These are phyloP conservation scores for Mrakiaceae sp. DNA, from an alignment of 1,284 basidiomycete species.

Conservation along the genomic window DNA sequence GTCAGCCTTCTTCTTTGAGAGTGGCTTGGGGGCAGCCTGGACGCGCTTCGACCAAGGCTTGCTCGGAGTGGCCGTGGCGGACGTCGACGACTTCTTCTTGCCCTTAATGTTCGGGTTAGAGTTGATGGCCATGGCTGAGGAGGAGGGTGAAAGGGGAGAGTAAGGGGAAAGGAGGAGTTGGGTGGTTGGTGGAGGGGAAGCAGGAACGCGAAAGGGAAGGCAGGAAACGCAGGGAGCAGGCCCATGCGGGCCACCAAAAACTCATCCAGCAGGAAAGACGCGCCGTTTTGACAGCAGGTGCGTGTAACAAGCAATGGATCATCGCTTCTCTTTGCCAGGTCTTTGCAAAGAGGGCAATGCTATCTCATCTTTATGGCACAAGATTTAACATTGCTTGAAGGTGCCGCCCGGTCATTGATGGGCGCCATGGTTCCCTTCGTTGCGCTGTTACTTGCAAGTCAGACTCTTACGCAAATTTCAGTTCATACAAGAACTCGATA, in stretches of 20 bases:
- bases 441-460: too few relatives aligned
- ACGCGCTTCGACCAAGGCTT: constrained; percentile 11
- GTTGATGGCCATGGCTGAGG: neutral
- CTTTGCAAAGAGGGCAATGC: too few relatives aligned
- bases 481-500: too few relatives aligned
- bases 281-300: too few relatives aligned
- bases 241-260: neutral
- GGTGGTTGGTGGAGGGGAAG: neutral
- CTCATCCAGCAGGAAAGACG: neutral
- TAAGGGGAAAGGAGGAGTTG: too few relatives aligned
- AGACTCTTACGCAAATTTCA: too few relatives aligned
- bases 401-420: too few relatives aligned
- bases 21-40: constrained; percentile 10
- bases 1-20: constrained; percentile 15
- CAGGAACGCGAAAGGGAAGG: neutral
- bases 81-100: constrained; percentile 13
- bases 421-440: too few relatives aligned
- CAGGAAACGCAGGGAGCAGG: neutral
- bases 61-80: constrained; percentile 2
- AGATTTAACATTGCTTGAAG: too few relatives aligned
- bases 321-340: too few relatives aligned
- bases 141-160: neutral
- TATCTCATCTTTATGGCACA: too few relatives aligned
- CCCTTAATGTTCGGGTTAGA: neutral
- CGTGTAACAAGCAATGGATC: too few relatives aligned